Evolutionary conservation across 2,329 filamentous ascomycete genomes (phyloP), one percentile per base, ranked within the genome.

Genomic region (Aschersonia sp.): DNA sequence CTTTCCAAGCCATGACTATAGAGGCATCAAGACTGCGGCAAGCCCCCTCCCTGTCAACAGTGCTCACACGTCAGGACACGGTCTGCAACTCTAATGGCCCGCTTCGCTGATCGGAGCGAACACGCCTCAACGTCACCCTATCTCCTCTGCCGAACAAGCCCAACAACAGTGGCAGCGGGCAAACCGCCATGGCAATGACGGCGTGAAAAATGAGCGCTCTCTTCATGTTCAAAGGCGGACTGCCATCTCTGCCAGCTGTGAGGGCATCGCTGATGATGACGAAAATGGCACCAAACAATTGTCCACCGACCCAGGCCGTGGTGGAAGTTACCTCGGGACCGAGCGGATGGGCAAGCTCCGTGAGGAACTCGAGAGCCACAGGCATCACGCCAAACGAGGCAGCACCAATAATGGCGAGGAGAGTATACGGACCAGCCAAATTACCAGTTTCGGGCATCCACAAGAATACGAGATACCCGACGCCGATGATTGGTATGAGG

Each of bases 341-440:
- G 30, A 94, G 79, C 0, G 92, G 92, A 58, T 92, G 86, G 4
- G 85, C 89, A 50, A 95, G 76, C 62, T 97, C 88, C 46, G 86
- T 85, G 12, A 96, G 70, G 56, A 85, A 89, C 65, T 98, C 92
- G 45, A 97, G 75, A 5, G 81, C 85, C 40, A 95, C 77, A 3
- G 92, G 92, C 1, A 97, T 74, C 3, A 97, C 68, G 28, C 75
- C 75, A 65, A 97, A 97, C 7, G 76, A 81, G 0, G 86, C 69
- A 1, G 88, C 89, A 43, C 92, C 92, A 3, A 95, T 71, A 12
- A 94, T 52, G 2, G 82, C 78, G 53, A 86, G 78, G 12, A 94
- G 75, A 47, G 84, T 72, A 59, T 88, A 95, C 0, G 86, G 82
- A 0, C 85, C 84, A 0, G 72, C 75, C 0, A 89, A n/a, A 57